Base-by-base conservation (phyloP, 1,284 basidiomycete species). In the Puccinia novopanici region DNA sequence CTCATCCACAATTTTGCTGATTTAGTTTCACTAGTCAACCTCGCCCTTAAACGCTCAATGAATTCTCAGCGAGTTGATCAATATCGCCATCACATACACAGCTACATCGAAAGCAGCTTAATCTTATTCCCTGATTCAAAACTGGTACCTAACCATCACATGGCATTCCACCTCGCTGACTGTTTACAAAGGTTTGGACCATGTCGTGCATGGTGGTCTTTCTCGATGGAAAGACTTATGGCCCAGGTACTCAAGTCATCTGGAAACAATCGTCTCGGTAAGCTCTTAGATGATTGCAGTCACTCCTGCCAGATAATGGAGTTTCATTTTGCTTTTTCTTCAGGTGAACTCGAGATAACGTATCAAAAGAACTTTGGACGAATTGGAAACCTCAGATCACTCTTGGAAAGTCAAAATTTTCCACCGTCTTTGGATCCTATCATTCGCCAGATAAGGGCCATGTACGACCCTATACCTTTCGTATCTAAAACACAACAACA, bases 91-190 rank as follows among this genome's bases (percentile, higher is more conserved):
- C 73, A 75, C 45, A 50, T 75, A 8, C 15, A 63, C 10, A 22
- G 3, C 24, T 75, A 75, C 42, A 30, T 75, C 10, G 1, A 59
- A 13, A 48, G 73, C 22, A 40, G 54, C 15, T 37, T 75, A 0
- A 13, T 50, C 4, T 45, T 76, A 19, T 76, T 65, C 42, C 42
- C 59, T 0, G 27, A 76, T 30, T 17, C 24, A 8, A n/a, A 22
- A 4, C 61, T 76, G 4, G 74, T 42, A 13, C 61, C 74, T 30
- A 76, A 76, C 42, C 74, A 76, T 8, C 74, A 76, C 48, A 76
- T 76, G 74, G 74, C 74, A 17, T 37, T 76, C 24, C 74, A 76
- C 34, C n/a, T 65, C 1, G 34, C 45, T 22, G 42, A 76, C 13
- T 76, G 74, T 37, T 27, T 76, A 2, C 27, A 76, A 34, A 48